phyloP scores from a whole-genome alignment of 140 eudicot species.

The Stevia rebaudiana region DNA sequence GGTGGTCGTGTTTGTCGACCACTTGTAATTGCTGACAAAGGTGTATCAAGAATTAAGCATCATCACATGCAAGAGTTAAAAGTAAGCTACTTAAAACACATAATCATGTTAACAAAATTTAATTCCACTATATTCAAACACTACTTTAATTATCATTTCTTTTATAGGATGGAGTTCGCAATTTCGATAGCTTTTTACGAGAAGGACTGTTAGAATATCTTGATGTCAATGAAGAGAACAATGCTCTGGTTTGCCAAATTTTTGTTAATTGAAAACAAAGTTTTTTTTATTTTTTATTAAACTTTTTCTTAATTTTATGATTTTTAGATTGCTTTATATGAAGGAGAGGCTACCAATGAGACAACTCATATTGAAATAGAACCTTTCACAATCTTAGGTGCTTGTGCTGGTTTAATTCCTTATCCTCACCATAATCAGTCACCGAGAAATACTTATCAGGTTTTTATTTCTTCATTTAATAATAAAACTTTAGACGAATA shows the following conservation, averaged over 20 bases:
- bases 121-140: background rate
- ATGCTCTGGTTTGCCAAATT: constrained; percentile 66
- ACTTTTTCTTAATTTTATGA: constrained; percentile 5
- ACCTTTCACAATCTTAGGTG: constrained; percentile 91
- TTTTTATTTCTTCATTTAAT: constrained; percentile 3
- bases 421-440: constrained; percentile 99
- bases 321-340: constrained; percentile 78
- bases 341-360: constrained; percentile 62
- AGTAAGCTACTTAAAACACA: constrained; percentile 33
- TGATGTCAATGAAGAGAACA: constrained; percentile 98
- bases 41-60: constrained; percentile 86
- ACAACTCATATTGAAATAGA: constrained; percentile 96
- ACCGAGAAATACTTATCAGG: constrained; percentile 99
- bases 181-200: constrained; percentile 69
- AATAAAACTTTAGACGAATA: background rate
- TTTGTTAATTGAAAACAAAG: background rate
- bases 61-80: constrained; percentile 87
- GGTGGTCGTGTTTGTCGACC: constrained; percentile 99
- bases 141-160: constrained; percentile 4
- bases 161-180: constrained; percentile 78
- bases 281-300: background rate
- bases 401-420: constrained; percentile 87
- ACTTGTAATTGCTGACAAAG: constrained; percentile 91
- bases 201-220: constrained; percentile 96
- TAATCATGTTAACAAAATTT: background rate